Conservation (phyloP, 208 protist genomes). For the Novymonas esmeraldas region DNA sequence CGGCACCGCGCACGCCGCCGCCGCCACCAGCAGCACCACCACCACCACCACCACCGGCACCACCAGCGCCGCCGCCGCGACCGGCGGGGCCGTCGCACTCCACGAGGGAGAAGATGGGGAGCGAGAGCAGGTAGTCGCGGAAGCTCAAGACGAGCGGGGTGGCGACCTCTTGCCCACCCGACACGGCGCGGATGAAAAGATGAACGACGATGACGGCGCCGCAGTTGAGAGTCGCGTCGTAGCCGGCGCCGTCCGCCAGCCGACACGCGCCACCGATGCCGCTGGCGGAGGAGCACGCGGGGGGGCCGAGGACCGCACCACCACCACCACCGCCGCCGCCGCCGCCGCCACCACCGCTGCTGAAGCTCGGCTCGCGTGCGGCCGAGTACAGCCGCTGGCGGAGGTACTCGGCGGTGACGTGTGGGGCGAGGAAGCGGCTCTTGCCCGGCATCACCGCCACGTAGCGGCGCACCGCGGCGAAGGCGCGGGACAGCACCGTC, state of each 20-base stretch:
- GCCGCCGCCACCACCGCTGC: constrained; percentile 10
- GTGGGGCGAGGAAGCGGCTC: constrained; percentile 47
- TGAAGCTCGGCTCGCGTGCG: constrained; percentile 8
- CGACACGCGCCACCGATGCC: constrained; percentile 5
- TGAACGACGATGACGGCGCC: constrained; percentile 83
- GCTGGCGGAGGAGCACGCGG: constrained; percentile 4
- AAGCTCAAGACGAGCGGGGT: constrained; percentile 68
- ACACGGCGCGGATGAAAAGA: constrained; percentile 55
- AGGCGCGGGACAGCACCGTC: constrained; percentile 62
- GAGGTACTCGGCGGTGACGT: constrained; percentile 78
- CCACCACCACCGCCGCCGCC: constrained; percentile 3
- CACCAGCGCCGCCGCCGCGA: constrained; percentile 6
- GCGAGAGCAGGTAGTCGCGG: constrained; percentile 70
- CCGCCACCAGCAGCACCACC: constrained; percentile 2
- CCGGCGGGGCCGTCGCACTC: constrained; percentile 30
- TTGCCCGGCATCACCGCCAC: constrained; percentile 35
- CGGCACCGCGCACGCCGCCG: neutral
- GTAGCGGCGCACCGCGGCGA: constrained; percentile 76
- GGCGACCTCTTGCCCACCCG: constrained; percentile 37
- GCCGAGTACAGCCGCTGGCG: constrained; percentile 50
- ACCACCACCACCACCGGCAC: neutral
- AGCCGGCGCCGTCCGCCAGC: constrained; percentile 10
- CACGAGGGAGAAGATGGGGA: constrained; percentile 66
- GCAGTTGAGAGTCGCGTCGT: constrained; percentile 77
- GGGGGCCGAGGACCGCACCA: neutral